phyloP scores from a whole-genome alignment of 208 protist genomes.

The Leishmania tropica region DNA sequence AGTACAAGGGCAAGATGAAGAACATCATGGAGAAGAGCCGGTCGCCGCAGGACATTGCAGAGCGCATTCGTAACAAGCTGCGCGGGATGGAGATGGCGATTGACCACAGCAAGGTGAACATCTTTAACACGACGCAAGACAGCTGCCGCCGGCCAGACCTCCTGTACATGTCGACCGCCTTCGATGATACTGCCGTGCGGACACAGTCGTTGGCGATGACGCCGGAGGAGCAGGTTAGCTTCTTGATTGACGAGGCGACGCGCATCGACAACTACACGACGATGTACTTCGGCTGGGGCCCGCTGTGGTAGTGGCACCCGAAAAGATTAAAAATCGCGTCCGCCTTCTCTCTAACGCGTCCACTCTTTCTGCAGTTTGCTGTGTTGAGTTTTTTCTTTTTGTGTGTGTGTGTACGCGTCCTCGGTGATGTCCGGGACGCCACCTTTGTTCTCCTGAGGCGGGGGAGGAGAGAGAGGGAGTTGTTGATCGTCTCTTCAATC shows the following conservation, averaged over 20 bases:
- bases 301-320: conserved; percentile 65
- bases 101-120: conserved; percentile 48
- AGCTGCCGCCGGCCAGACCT: conserved; percentile 81
- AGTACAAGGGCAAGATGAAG: conserved; percentile 97
- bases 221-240: conserved; percentile 80
- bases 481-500: neutral
- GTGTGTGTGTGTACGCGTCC: neutral
- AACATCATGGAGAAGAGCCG: conserved; percentile 93
- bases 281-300: conserved; percentile 93
- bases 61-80: conserved; percentile 98
- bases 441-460: neutral
- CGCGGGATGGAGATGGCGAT: conserved; percentile 97
- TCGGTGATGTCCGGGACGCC: neutral
- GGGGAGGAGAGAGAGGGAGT: neutral
- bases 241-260: conserved; percentile 89
- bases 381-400: neutral
- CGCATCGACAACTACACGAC: conserved; percentile 88
- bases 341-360: neutral
- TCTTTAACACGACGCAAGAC: conserved; percentile 83
- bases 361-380: neutral
- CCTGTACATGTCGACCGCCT: conserved; percentile 91
- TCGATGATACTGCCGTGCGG: conserved; percentile 74
- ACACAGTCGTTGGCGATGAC: conserved; percentile 51
- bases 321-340: neutral
- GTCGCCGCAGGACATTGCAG: conserved; percentile 92